These are phyloP conservation scores for Fusarium anthophilum DNA, from an alignment of 2,329 filamentous ascomycete species.

Conservation along the genomic window DNA sequence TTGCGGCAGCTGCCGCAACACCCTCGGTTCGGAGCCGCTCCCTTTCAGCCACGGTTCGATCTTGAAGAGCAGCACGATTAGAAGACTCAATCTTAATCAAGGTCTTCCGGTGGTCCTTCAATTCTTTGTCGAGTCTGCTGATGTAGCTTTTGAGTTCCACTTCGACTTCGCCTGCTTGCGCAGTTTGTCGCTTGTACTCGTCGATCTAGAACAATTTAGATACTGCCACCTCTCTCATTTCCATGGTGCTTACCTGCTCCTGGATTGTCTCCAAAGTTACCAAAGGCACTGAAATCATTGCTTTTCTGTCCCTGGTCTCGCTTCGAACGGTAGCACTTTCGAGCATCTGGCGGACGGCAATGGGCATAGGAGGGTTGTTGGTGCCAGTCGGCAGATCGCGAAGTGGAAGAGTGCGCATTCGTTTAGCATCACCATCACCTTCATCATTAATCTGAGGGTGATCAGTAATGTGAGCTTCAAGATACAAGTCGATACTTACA, in stretches of 20 bases:
- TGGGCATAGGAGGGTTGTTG: conserved; percentile 46
- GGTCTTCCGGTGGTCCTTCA: conserved; percentile 57
- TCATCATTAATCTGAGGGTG: conserved; percentile 43
- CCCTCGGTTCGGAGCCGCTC: conserved; percentile 55
- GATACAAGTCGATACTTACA: conserved; percentile 48
- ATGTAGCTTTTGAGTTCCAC: conserved; percentile 54
- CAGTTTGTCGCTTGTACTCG: conserved; percentile 42
- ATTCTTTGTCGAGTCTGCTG: conserved; percentile 54
- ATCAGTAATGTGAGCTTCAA: background rate
- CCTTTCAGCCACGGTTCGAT: conserved; percentile 59
- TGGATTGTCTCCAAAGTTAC: conserved; percentile 51
- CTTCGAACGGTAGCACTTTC: conserved; percentile 27
- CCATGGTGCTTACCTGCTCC: conserved; percentile 46
- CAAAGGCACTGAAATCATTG: conserved; percentile 44
- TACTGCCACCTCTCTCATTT: background rate
- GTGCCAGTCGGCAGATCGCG: conserved; percentile 30
- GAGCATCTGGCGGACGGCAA: conserved; percentile 46
- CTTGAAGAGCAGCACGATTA: conserved; percentile 60
- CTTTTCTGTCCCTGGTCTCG: conserved; percentile 25
- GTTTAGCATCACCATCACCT: conserved; percentile 46
- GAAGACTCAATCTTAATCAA: conserved; percentile 56
- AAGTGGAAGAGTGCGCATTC: conserved; percentile 41
- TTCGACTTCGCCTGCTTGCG: conserved; percentile 44
- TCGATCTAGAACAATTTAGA: conserved; percentile 42
- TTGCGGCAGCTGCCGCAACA: conserved; percentile 42